phyloP scores from a whole-genome alignment of 495 filamentous ascomycete genomes.

The Talaromyces borbonicus region DNA sequence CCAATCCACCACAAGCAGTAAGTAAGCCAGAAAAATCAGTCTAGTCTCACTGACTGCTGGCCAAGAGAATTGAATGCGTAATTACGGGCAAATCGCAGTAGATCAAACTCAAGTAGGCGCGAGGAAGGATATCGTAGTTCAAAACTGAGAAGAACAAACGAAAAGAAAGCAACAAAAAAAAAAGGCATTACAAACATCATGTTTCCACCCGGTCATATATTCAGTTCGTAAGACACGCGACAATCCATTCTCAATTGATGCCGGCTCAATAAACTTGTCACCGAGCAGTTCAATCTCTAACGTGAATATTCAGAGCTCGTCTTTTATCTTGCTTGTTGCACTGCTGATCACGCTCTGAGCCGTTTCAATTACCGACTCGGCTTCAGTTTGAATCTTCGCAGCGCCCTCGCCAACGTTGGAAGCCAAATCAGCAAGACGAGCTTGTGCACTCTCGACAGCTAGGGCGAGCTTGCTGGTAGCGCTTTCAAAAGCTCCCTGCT shows the following conservation, averaged over 20 bases:
- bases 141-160: background rate
- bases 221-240: slow-evolving; percentile 10
- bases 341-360: slow-evolving; percentile 31
- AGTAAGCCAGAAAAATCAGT: too few relatives aligned
- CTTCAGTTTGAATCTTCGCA: slow-evolving; percentile 24
- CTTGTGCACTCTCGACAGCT: slow-evolving; percentile 41
- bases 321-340: slow-evolving; percentile 34
- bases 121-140: slow-evolving; percentile 1
- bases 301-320: slow-evolving; percentile 45
- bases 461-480: slow-evolving; percentile 36
- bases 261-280: too few relatives aligned
- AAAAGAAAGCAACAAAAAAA: too few relatives aligned
- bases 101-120: background rate
- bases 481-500: slow-evolving; percentile 47
- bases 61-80: too few relatives aligned
- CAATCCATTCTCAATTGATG: slow-evolving; percentile 2
- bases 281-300: too few relatives aligned
- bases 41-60: too few relatives aligned
- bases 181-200: slow-evolving; percentile 8
- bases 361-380: slow-evolving; percentile 35
- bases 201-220: background rate
- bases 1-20: too few relatives aligned
- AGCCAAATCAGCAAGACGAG: slow-evolving; percentile 33
- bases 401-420: slow-evolving; percentile 27
- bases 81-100: background rate